phyloP scores from a whole-genome alignment of 2,329 filamentous ascomycete genomes.

The Pyrenophora graminea region DNA sequence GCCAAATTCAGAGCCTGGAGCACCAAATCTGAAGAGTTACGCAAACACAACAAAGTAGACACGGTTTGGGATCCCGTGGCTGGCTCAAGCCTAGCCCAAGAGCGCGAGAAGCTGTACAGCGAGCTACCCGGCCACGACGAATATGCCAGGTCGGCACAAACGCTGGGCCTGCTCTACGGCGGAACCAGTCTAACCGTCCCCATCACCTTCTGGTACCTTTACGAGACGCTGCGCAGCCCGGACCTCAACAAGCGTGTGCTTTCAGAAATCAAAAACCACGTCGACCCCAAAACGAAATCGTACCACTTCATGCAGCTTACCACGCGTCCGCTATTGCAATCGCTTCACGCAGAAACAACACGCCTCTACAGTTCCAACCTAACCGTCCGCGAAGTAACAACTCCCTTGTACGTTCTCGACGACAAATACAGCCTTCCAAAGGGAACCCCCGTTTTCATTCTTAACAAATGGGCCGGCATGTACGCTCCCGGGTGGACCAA shows the following conservation, averaged over 20 bases:
- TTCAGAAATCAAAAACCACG: neutral
- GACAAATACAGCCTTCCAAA: conserved; percentile 16
- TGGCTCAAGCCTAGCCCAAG: conserved; percentile 19
- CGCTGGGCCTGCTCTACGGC: conserved; percentile 20
- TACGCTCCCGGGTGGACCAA: conserved; percentile 10
- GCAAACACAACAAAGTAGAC: neutral
- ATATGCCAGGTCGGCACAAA: conserved; percentile 18
- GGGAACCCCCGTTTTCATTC: conserved; percentile 17
- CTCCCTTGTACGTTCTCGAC: conserved; percentile 11
- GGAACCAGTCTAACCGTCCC: conserved; percentile 20
- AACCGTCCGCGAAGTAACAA: conserved; percentile 9
- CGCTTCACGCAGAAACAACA: conserved; percentile 19
- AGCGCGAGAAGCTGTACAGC: conserved; percentile 20
- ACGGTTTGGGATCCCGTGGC: conserved; percentile 16
- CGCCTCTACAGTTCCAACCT: conserved; percentile 16
- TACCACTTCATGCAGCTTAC: conserved; percentile 19
- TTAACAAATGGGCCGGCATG: conserved; percentile 9
- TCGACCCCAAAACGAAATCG: neutral
- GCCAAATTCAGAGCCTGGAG: conserved; percentile 11
- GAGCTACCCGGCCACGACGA: conserved; percentile 15
- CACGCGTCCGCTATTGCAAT: conserved; percentile 20
- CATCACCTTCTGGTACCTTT: conserved; percentile 23
- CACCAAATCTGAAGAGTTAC: conserved; percentile 5
- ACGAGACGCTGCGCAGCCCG: conserved; percentile 14
- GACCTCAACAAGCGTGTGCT: neutral